phyloP scores from a whole-genome alignment of 179 eudicot genomes.

The Silene coronaria region DNA sequence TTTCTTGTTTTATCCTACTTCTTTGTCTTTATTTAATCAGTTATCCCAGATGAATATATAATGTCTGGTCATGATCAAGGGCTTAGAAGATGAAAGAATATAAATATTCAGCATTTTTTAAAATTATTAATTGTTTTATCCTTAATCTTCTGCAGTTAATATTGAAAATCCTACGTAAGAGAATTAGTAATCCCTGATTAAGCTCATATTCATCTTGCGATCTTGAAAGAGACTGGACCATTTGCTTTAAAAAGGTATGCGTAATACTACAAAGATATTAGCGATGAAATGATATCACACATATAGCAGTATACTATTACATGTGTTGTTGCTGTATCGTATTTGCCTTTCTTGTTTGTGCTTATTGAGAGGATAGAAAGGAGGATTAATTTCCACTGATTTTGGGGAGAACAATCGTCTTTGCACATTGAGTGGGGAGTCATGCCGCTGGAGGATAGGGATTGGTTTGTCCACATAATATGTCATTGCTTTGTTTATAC shows the following conservation, averaged over 20 bases:
- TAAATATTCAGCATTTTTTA: constrained; percentile 11
- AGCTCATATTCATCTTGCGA: constrained; percentile 26
- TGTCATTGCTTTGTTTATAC: not conserved
- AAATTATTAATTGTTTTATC: constrained; percentile 18
- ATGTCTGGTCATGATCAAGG: constrained; percentile 1
- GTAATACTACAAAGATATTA: constrained; percentile 12
- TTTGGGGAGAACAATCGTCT: constrained; percentile 18
- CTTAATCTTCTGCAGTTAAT: constrained; percentile 31
- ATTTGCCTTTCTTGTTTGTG: constrained; percentile 12
- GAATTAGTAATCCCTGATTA: constrained; percentile 14
- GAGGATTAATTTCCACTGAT: constrained; percentile 18
- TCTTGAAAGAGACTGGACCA: constrained; percentile 18
- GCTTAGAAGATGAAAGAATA: not conserved
- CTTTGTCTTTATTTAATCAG: constrained; percentile 16
- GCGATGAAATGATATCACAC: constrained; percentile 18
- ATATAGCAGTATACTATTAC: not conserved
- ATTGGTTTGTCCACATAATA: not conserved
- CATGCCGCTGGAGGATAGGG: constrained; percentile 1
- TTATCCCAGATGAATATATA: constrained; percentile 10
- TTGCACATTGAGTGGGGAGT: constrained; percentile 8
- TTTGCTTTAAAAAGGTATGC: constrained; percentile 25
- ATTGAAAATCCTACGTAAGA: constrained; percentile 15
- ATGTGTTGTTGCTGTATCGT: constrained; percentile 11
- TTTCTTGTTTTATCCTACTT: not conserved
- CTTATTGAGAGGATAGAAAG: constrained; percentile 4